phyloP scores from a whole-genome alignment of 2,329 filamentous ascomycete genomes.

The Trematosphaeria pertusa region DNA sequence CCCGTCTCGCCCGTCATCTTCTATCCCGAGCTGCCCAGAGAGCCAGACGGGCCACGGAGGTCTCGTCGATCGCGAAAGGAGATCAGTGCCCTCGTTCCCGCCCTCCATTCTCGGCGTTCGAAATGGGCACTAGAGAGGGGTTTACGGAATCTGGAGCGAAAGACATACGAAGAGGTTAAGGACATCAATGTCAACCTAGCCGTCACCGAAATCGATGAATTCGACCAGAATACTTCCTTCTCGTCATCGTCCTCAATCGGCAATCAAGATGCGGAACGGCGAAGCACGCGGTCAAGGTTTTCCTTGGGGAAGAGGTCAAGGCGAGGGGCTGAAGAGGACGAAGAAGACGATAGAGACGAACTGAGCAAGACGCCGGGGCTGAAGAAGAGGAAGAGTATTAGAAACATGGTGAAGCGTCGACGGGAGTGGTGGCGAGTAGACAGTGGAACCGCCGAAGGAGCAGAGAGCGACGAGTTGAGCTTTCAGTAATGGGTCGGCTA shows the following conservation, averaged over 20 bases:
- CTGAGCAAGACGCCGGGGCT: conserved; percentile 4
- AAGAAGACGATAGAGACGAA: conserved; percentile 2
- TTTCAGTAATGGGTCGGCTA: too few relatives aligned
- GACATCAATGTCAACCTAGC: not conserved
- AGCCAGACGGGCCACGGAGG: conserved; percentile 16
- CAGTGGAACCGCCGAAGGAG: conserved; percentile 11
- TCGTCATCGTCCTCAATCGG: conserved; percentile 1
- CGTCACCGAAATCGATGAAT: not conserved
- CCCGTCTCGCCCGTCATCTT: conserved; percentile 20
- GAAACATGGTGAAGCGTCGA: conserved; percentile 1
- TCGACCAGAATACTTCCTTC: conserved; percentile 3
- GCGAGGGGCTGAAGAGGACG: not conserved
- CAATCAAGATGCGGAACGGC: not conserved
- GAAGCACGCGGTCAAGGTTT: not conserved
- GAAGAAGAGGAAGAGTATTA: conserved; percentile 6
- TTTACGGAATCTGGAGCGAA: conserved; percentile 22
- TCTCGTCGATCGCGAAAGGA: conserved; percentile 19
- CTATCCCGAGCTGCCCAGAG: conserved; percentile 26
- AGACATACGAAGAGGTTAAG: conserved; percentile 17
- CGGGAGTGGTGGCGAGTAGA: conserved; percentile 19
- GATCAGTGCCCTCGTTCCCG: conserved; percentile 8
- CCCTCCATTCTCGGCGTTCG: conserved; percentile 19
- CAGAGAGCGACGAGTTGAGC: conserved; percentile 34
- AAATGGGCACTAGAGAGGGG: conserved; percentile 21
- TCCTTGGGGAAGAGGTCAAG: not conserved